Evolutionary conservation across 768 basidiomycete species (phyloP), one percentile per base, ranked within the genome.

Genomic region (Boletus sp.): DNA sequence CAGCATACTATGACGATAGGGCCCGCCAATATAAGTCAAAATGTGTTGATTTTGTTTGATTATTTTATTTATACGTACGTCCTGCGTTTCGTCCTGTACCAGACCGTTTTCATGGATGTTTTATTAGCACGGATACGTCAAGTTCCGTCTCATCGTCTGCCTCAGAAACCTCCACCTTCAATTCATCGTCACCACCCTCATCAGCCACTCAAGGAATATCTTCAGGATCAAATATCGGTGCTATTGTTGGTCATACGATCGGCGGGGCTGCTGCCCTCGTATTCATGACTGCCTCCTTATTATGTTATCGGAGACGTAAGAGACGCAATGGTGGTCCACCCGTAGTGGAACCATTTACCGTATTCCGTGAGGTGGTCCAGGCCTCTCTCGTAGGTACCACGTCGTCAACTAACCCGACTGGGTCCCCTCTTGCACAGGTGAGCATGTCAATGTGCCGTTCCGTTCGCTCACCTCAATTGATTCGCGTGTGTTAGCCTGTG

Each of bases 61-160:
- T 65, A 65, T 45, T 24, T 63, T 4, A 46, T 66, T 41, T 65
- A 66, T 29, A 63, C 56, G 61, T 64, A 29, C 2, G 62, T 54
- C 18, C 28, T 18, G 12, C 17, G 9, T 56, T 15, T 18, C 7
- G 14, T 29, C 11, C 15, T 29, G 12, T n/a, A 5, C 6, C 15
- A 5, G 12, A 14, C 8, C 4, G 3, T 50, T 30, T 59, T 62
- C 15, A 63, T 28, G 17, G 5, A 3, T 30, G 5, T 40, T 50
- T 15, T 7, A 1, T 14, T 47, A 65, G 63, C 17, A 56, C 24
- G 36, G 36, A 56, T 28, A 11, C 28, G 3, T 42, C 62, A n/a
- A 42, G 32, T 24, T 30, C 48, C 28, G 30, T 14, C 10, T 49
- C 54, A 3, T 4, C 45, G 15, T 12, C 17, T 3, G 12, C 50